Percentiles rank a stretch among this genome's conserved stretches.
phyloP scores from a whole-genome alignment of 768 basidiomycete genomes.

The Tulasnella sp. region DNA sequence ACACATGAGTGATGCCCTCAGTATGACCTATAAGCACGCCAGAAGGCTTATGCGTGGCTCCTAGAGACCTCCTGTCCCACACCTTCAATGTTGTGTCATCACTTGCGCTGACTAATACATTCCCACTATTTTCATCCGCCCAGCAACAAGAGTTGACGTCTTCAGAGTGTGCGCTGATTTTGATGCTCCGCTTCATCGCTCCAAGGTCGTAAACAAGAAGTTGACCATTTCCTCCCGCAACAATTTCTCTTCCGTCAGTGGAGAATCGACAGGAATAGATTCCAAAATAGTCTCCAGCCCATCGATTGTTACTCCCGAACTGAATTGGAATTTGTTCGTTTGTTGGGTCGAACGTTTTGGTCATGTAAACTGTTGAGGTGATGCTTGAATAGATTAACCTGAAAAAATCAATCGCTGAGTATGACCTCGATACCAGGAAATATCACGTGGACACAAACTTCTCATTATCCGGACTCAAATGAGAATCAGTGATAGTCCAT shows the following conservation, averaged over 20 bases:
- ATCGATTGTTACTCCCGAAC: slow-evolving; percentile 24
- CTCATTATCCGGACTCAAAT: slow-evolving; percentile 79
- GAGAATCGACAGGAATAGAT: slow-evolving; percentile 96
- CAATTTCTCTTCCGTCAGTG: slow-evolving; percentile 87
- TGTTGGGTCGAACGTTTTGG: slow-evolving; percentile 51
- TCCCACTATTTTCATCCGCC: slow-evolving; percentile 86
- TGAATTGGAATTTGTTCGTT: slow-evolving; percentile 49
- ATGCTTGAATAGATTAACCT: slow-evolving; percentile 91
- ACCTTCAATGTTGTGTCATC: slow-evolving; percentile 93
- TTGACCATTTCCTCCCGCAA: slow-evolving; percentile 79
- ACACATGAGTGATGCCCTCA: slow-evolving; percentile 88
- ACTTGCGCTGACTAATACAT: slow-evolving; percentile 87
- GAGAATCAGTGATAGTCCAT: slow-evolving; percentile 95
- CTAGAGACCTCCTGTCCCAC: slow-evolving; percentile 53
- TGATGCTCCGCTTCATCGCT: slow-evolving; percentile 62
- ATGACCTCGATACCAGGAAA: slow-evolving; percentile 25
- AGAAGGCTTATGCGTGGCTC: slow-evolving; percentile 54
- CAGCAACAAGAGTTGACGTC: slow-evolving; percentile 96
- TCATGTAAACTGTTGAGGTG: slow-evolving; percentile 62
- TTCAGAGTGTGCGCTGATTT: slow-evolving; percentile 72
- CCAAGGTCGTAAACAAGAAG: slow-evolving; percentile 75
- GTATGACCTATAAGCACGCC: slow-evolving; percentile 93
- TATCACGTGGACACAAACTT: slow-evolving; percentile 32
- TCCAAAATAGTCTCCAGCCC: slow-evolving; percentile 40
- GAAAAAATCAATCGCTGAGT: slow-evolving; percentile 21